Evolutionary conservation across 768 basidiomycete species (phyloP).

Genomic region (Gymnopilus dilepis): DNA sequence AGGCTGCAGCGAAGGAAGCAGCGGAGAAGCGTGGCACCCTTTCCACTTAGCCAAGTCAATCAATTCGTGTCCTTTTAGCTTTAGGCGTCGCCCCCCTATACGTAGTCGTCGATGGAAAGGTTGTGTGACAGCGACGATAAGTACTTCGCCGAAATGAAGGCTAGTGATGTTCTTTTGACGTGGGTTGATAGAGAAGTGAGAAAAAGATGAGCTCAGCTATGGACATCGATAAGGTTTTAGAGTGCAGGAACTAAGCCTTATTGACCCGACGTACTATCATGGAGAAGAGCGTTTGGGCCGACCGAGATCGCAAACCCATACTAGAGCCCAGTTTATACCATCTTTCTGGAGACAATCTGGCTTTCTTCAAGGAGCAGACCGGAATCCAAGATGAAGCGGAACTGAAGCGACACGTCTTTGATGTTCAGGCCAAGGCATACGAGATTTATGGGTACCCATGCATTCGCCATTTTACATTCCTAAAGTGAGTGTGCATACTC

Average conservation of each 20-base stretch:
- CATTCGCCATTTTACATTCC: conserved; percentile 41
- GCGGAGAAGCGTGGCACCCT: conserved; percentile 2
- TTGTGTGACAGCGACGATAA: too few species aligned
- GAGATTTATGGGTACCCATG: conserved; percentile 43
- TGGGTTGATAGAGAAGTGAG: too few species aligned
- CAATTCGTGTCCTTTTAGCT: too few species aligned
- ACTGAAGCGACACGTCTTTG: neutral
- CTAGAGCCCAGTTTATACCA: conserved; percentile 31
- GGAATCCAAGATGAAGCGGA: conserved; percentile 37
- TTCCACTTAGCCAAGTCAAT: neutral
- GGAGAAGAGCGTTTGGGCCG: neutral
- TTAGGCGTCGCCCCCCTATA: too few species aligned
- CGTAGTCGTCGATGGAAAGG: too few species aligned
- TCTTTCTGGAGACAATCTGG: conserved; percentile 30
- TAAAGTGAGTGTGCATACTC: conserved; percentile 6
- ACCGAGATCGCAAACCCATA: conserved; percentile 7
- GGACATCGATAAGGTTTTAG: too few species aligned
- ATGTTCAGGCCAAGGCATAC: neutral
- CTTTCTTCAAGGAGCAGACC: conserved; percentile 41
- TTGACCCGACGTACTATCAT: neutral
- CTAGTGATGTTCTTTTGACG: too few species aligned
- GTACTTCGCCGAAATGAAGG: too few species aligned
- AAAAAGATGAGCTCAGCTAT: too few species aligned
- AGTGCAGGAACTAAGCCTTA: too few species aligned
- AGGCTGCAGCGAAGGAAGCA: conserved; percentile 57